These are phyloP conservation scores for Opeltia flavorubescens DNA, from an alignment of 495 filamentous ascomycete genomes.

Conservation along the genomic window DNA sequence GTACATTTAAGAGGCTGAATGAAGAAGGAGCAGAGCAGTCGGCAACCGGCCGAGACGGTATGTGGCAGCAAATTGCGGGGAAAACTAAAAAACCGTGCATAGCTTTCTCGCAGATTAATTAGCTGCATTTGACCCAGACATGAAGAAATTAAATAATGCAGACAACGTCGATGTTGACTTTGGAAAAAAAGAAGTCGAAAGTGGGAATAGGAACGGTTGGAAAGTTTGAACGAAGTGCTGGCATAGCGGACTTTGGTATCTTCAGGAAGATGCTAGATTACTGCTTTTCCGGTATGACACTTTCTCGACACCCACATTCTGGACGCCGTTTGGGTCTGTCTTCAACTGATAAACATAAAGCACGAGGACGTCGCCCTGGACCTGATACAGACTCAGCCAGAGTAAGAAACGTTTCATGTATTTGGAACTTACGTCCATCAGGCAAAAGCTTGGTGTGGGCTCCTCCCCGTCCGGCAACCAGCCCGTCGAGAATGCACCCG, in stretches of 20 bases:
- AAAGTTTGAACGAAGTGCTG: neutral
- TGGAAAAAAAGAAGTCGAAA: no score
- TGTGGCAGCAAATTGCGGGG: no score
- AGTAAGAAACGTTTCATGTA: slow-evolving; percentile 2
- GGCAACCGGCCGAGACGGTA: no score
- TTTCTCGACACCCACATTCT: slow-evolving; percentile 94
- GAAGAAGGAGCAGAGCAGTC: no score
- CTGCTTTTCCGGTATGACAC: slow-evolving; percentile 86
- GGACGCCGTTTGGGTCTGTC: slow-evolving; percentile 73
- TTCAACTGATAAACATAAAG: slow-evolving; percentile 95
- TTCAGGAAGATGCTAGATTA: slow-evolving; percentile 11
- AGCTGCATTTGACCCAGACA: no score
- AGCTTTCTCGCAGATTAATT: no score
- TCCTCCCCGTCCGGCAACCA: slow-evolving; percentile 64
- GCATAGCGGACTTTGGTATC: neutral
- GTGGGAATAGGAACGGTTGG: neutral
- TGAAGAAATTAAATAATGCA: no score
- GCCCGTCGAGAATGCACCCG: slow-evolving; percentile 65
- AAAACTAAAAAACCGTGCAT: no score
- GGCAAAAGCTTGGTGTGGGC: slow-evolving; percentile 83
- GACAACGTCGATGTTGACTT: no score
- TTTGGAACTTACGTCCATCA: slow-evolving; percentile 82
- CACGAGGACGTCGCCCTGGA: slow-evolving; percentile 93
- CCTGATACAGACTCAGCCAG: slow-evolving; percentile 33
- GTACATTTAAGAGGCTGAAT: no score